Evolutionary conservation across 495 filamentous ascomycete genomes (phyloP), one percentile per base, ranked within the genome.

Genomic region (Neurospora tetrasperma): DNA sequence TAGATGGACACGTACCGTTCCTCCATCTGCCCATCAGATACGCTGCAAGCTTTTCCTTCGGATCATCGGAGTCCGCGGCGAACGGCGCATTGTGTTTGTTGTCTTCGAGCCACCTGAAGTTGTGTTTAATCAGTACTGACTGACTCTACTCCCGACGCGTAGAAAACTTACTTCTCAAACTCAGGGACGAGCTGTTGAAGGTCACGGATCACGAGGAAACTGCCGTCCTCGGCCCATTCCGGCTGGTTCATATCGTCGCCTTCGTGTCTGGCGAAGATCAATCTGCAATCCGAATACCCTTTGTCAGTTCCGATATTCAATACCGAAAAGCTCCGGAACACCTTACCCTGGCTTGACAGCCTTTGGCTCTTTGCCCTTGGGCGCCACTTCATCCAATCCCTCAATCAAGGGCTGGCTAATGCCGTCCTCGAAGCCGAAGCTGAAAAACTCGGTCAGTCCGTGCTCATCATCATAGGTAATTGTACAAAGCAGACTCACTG

Each of bases 381-480:
- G 23, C 27, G 6, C 5, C 23, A 18, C 23, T 31, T 27, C 18
- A 42, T 71, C 70, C 23, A 71, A 48, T 31, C 40, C 70, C 43
- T 54, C 27, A 23, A 71, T 71, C n/a, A 59, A 11, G 42, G 70
- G 70, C 70, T 71, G 70, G 20, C 41, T 48, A 44, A 71, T 71
- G 70, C 41, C 70, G 70, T 71, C 70, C 42, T 39, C 23, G 70
- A 27, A 71, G 42, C 70, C 70, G 70, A 71, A 71, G 31, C 70
- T 71, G 23, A 71, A 54, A 54, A 54, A 23, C 46, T 23, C 46
- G 20, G 46, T 54, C 46, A 54, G 46, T 54, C 46, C 46, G 46
- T 54, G 10, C 46, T 54, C 20, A 54, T 54, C 20, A 54, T n/a
- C 20, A 54, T 54, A 31, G 27, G 27, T 31, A 48, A 48, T n/a